A percentile compares a stretch with the other conserved stretches of the same genome.
Conservation (phyloP, 495 filamentous ascomycete genomes). For the Wilcoxina mikolae region DNA sequence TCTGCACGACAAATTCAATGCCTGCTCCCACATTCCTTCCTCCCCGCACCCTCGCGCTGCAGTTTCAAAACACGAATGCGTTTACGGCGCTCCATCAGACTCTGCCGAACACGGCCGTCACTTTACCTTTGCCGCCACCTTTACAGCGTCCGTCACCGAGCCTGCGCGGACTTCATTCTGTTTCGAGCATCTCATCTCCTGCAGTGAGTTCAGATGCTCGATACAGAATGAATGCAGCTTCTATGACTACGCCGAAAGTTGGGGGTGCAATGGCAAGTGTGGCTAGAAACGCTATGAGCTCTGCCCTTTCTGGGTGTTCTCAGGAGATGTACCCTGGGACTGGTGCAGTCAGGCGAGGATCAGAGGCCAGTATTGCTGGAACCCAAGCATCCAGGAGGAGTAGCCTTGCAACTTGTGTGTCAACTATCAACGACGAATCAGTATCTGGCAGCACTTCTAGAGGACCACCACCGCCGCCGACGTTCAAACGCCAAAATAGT, state of each 20-base stretch:
- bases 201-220: slow-evolving; percentile 60
- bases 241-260: slow-evolving; percentile 20
- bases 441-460: slow-evolving; percentile 13
- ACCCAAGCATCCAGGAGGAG: background rate
- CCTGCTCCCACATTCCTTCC: slow-evolving; percentile 34
- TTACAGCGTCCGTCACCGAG: slow-evolving; percentile 50
- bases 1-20: slow-evolving; percentile 34
- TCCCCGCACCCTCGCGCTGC: slow-evolving; percentile 47
- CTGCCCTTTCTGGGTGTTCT: slow-evolving; percentile 15
- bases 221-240: slow-evolving; percentile 25
- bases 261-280: slow-evolving; percentile 31
- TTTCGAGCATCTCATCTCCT: slow-evolving; percentile 65
- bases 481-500: background rate
- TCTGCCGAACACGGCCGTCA: slow-evolving; percentile 34
- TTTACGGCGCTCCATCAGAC: slow-evolving; percentile 40
- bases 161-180: slow-evolving; percentile 44
- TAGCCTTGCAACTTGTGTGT: background rate
- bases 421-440: slow-evolving; percentile 2
- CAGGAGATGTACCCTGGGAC: slow-evolving; percentile 18
- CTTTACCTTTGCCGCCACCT: slow-evolving; percentile 49
- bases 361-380: background rate
- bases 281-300: slow-evolving; percentile 13
- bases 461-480: background rate
- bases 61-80: slow-evolving; percentile 29
- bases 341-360: background rate